phyloP scores from a whole-genome alignment of 164 flowering plant genomes.

The Vitis riparia region DNA sequence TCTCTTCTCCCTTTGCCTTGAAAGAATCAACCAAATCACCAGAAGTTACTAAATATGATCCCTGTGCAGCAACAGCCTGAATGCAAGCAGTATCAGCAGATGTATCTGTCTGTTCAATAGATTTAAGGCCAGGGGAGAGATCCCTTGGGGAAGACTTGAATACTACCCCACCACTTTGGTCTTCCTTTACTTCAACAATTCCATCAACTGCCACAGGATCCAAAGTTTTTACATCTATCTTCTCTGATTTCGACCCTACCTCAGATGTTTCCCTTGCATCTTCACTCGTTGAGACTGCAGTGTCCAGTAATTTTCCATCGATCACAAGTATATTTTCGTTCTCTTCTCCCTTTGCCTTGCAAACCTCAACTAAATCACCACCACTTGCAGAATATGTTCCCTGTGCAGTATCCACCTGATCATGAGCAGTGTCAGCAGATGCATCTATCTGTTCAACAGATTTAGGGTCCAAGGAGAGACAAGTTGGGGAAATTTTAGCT shows the following conservation, averaged over 20 bases:
- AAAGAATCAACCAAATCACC: slow-evolving; percentile 9
- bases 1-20: slow-evolving; percentile 7
- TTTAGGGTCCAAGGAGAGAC: slow-evolving; percentile 13
- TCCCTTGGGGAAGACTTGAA: slow-evolving; percentile 7
- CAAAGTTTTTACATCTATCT: neutral
- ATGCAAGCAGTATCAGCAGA: slow-evolving; percentile 5
- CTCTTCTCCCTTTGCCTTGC: slow-evolving; percentile 6
- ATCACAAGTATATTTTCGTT: slow-evolving; percentile 9
- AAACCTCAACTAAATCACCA: slow-evolving; percentile 11
- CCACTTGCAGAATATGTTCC: slow-evolving; percentile 4
- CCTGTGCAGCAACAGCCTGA: slow-evolving; percentile 8
- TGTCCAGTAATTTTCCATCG: neutral
- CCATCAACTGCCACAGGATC: slow-evolving; percentile 7
- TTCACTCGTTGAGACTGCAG: slow-evolving; percentile 7
- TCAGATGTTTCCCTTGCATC: slow-evolving; percentile 9
- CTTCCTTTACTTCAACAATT: slow-evolving; percentile 15
- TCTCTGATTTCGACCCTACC: neutral
- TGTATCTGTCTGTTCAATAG: slow-evolving; percentile 8
- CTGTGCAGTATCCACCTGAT: slow-evolving; percentile 7
- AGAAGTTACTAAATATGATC: slow-evolving; percentile 2
- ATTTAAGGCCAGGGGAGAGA: slow-evolving; percentile 13
- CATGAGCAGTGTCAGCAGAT: slow-evolving; percentile 6
- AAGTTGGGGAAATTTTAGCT: slow-evolving; percentile 7
- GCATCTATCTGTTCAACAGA: slow-evolving; percentile 7
- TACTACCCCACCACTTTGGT: neutral